Base-by-base conservation (phyloP, 495 filamentous ascomycete genomes). In the Emericellopsis terricola region DNA sequence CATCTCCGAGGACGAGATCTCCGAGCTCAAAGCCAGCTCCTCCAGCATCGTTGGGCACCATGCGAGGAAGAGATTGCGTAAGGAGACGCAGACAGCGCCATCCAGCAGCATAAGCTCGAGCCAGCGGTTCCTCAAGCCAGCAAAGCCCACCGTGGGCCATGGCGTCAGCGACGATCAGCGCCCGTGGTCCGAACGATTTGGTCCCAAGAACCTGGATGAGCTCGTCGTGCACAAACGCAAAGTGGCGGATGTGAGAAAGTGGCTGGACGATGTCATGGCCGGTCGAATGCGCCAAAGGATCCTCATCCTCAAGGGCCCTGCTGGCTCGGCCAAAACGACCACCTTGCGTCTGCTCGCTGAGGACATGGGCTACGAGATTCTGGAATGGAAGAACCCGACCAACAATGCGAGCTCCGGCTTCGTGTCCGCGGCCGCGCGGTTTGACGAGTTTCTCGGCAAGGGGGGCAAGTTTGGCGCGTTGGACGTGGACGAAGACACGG, bases 211-310 rank as follows among this genome's bases (percentile, higher is more conserved):
- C 40, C 40, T 91, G n/a, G 72, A 75, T 19, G 85, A 94, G 52
- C 62, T 96, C 35, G 87, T 77, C 0, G 85, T 96, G 21, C 82
- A 99, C 48, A 93, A 84, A 55, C 81, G 65, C 45, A 99, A 99
- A 54, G 84, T 96, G 15, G 56, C 67, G 11, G 86, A 94, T 54
- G 84, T 96, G 13, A 65, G 69, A 30, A 60, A 47, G 21, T 96
- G 91, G 89, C 53, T 99, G 28, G 68, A 76, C 31, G 65, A 71
- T 41, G 79, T 79, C 0, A 69, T 87, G 34, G 45, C 56, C 23
- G 79, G 83, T 5, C 63, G 62, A 33, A 56, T 63, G 47, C 55
- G 62, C 37, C 59, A 87, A 63, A 68, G 76, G 48, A 47, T 94
- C 24, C 65, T 96, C 27, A 60, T 96, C 21, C 55, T 99, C 9